phyloP scores from a whole-genome alignment of 768 basidiomycete species.

The Mycena galericulata region DNA sequence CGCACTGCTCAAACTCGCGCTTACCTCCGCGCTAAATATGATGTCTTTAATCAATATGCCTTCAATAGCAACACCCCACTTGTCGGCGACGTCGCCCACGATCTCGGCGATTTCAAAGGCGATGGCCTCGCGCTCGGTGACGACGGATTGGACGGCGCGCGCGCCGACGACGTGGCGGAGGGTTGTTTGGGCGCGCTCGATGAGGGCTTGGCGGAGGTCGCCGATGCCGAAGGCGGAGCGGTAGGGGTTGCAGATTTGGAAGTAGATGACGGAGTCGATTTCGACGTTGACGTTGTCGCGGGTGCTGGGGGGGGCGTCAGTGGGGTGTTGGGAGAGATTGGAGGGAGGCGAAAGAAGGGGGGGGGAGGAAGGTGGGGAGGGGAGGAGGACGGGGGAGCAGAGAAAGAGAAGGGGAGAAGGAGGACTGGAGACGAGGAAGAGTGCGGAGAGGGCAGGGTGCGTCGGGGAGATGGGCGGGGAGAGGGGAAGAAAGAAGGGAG shows the following conservation, averaged over 20 bases:
- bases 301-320: slow-evolving; percentile 59
- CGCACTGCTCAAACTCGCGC: slow-evolving; percentile 91
- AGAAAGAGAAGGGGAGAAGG: no score
- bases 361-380: no score
- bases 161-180: slow-evolving; percentile 97
- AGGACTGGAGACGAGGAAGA: no score
- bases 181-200: slow-evolving; percentile 93
- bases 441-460: no score
- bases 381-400: no score
- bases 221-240: slow-evolving; percentile 94
- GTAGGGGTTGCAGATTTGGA: slow-evolving; percentile 91
- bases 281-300: slow-evolving; percentile 97
- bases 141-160: slow-evolving; percentile 92
- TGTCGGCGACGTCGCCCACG: slow-evolving; percentile 91
- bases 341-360: not conserved
- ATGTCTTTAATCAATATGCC: slow-evolving; percentile 96
- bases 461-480: no score
- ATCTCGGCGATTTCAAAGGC: slow-evolving; percentile 98
- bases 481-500: no score
- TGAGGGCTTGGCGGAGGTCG: slow-evolving; percentile 88
- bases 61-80: slow-evolving; percentile 98
- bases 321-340: not conserved
- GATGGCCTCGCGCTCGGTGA: slow-evolving; percentile 97
- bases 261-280: slow-evolving; percentile 95
- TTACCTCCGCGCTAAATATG: slow-evolving; percentile 91